Evolutionary conservation across 2,329 filamentous ascomycete genomes (phyloP), one percentile per base, ranked within the genome.

Genomic region (Cytospora paraplurivora): DNA sequence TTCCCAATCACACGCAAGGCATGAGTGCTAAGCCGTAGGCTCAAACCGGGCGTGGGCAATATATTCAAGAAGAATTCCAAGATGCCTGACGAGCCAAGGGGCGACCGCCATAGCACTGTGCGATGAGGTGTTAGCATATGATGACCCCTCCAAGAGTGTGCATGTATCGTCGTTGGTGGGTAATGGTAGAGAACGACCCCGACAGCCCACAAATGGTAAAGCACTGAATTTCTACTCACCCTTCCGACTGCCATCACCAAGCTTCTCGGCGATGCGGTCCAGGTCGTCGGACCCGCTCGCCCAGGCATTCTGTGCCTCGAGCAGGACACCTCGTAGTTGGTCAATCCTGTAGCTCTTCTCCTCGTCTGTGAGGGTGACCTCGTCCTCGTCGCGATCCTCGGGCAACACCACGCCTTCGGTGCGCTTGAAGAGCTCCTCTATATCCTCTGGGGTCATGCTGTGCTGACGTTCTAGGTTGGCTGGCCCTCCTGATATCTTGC

Each of bases 1-100:
- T 89, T 89, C 15, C 86, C 86, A 17, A 86, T 77, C 21, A 88
- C 72, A 32, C 86, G 82, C 17, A 88, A 75, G 8, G 80, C 74
- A 62, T 88, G 85, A 8, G 84, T 76, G 52, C 79, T 78, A n/a
- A 87, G 74, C 1, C 76, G 70, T 37, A 77, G 75, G 11, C 73
- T 73, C 41, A 82, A 67, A 1, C 71, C 74, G 4, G 77, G 72
- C 0, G 72, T 70, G 6, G 74, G 73, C 10, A 86, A 70, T 13
- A 84, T 68, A 12, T 75, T 72, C 17, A 87, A 76, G 68, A 86
- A 85, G 73, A 86, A 84, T 21, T 80, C 77, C 10, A 88, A 72
- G 37, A 88, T 74, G 2, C 85, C 84, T 0, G 86, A 85, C 34
- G 84, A 79, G 7, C 85, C 86, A 11, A 86, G 74, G 0, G 86